These are phyloP conservation scores for Coniferiporia sulphurascens DNA, from an alignment of 1,284 basidiomycete species.

Conservation along the genomic window DNA sequence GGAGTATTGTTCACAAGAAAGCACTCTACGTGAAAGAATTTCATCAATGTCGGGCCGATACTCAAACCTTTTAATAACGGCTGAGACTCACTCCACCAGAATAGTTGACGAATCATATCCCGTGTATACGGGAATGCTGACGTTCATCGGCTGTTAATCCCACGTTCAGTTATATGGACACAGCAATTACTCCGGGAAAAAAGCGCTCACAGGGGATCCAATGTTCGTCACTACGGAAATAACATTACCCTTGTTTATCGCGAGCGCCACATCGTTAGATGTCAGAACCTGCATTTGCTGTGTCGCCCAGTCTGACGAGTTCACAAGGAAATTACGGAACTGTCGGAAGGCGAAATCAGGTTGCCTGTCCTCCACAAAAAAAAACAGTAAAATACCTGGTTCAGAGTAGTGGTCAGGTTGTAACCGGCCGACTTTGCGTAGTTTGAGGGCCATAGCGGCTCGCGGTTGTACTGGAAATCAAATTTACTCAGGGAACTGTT, in stretches of 20 bases:
- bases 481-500: background rate
- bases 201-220: constrained; percentile 56
- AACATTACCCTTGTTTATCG: constrained; percentile 67
- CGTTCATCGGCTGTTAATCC: constrained; percentile 44
- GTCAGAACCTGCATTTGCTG: constrained; percentile 54
- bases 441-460: constrained; percentile 70
- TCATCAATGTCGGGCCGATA: too few species aligned
- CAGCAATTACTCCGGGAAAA: background rate
- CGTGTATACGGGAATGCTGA: constrained; percentile 50
- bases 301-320: constrained; percentile 55
- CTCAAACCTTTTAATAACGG: background rate
- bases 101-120: constrained; percentile 42
- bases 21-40: constrained; percentile 35
- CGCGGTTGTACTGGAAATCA: constrained; percentile 56
- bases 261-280: constrained; percentile 53
- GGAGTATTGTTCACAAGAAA: constrained; percentile 61
- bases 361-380: background rate
- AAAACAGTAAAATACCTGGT: constrained; percentile 39
- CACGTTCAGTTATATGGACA: background rate
- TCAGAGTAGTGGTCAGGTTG: constrained; percentile 58
- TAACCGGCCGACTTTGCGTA: constrained; percentile 61
- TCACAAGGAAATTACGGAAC: constrained; percentile 66
- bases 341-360: constrained; percentile 21
- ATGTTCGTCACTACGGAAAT: constrained; percentile 73
- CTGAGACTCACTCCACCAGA: constrained; percentile 47